A percentile compares a stretch with the other conserved stretches of the same genome.
Evolutionary conservation across 139 green algal species (phyloP).

Genomic region (Spirogloea muscicola): DNA sequence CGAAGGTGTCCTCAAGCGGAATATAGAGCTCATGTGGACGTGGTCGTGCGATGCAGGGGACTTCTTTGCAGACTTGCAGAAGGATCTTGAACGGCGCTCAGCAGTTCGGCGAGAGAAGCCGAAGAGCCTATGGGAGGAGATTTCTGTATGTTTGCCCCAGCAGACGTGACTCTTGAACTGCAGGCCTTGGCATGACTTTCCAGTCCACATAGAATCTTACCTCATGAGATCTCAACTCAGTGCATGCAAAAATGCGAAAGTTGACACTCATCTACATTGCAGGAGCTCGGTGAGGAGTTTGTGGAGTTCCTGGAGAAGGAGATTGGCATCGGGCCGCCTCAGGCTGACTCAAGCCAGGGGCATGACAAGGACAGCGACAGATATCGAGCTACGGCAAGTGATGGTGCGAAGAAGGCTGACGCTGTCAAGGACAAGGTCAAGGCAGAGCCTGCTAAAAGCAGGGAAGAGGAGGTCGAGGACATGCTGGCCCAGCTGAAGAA

Average conservation of each 20-base stretch:
- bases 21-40: background rate
- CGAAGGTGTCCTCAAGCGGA: background rate
- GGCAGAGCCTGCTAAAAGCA: slow-evolving; percentile 3
- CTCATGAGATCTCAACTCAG: too few species aligned
- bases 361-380: too few species aligned
- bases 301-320: slow-evolving; percentile 48
- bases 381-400: too few species aligned
- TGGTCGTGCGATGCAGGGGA: slow-evolving; percentile 11
- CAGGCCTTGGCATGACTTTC: too few species aligned
- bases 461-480: slow-evolving; percentile 38
- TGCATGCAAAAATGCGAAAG: too few species aligned
- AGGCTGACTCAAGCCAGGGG: too few species aligned
- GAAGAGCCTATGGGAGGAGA: slow-evolving; percentile 45
- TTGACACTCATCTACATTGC: too few species aligned
- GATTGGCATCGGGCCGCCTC: too few species aligned
- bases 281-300: slow-evolving; percentile 47
- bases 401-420: too few species aligned
- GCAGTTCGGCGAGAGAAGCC: slow-evolving; percentile 5
- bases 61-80: slow-evolving; percentile 41
- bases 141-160: slow-evolving; percentile 32
- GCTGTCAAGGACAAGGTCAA: too few species aligned
- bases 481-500: slow-evolving; percentile 37
- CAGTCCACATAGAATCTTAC: too few species aligned
- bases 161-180: too few species aligned
- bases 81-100: slow-evolving; percentile 18